Percentiles rank a stretch among this genome's conserved stretches.
phyloP scores from a whole-genome alignment of 2,329 filamentous ascomycete species.

The Decorospora gaudefroyi region DNA sequence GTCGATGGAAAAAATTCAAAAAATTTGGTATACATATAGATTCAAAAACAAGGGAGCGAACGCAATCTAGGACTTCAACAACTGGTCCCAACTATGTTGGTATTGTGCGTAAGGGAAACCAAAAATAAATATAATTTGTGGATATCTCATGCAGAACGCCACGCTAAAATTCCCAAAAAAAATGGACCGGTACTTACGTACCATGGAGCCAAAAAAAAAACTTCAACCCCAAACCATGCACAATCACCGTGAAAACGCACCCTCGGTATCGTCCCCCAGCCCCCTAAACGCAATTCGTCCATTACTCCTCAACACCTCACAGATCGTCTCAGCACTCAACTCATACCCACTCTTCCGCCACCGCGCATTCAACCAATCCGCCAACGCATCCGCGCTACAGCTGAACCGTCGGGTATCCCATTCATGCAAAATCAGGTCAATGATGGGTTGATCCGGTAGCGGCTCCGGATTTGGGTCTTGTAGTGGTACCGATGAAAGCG shows the following conservation, averaged over 20 bases:
- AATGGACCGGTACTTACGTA: no score
- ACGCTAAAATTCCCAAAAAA: constrained; percentile 5
- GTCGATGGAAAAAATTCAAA: not conserved
- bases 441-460: constrained; percentile 40
- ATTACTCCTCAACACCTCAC: constrained; percentile 43
- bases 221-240: not conserved
- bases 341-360: constrained; percentile 46
- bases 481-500: constrained; percentile 35
- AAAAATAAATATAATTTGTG: no score
- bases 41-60: not conserved
- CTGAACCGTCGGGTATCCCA: constrained; percentile 43
- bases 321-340: constrained; percentile 42
- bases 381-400: constrained; percentile 40
- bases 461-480: constrained; percentile 34
- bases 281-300: constrained; percentile 44
- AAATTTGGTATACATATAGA: not conserved
- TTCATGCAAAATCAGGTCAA: constrained; percentile 42
- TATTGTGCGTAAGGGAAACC: no score
- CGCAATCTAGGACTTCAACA: not conserved
- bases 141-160: constrained; percentile 6
- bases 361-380: constrained; percentile 42
- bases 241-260: constrained; percentile 34
- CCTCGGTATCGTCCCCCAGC: constrained; percentile 42
- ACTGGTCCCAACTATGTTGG: no score
- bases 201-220: not conserved